Base-by-base conservation (phyloP, 306 rosid species). In the Canavalia ensiformis region DNA sequence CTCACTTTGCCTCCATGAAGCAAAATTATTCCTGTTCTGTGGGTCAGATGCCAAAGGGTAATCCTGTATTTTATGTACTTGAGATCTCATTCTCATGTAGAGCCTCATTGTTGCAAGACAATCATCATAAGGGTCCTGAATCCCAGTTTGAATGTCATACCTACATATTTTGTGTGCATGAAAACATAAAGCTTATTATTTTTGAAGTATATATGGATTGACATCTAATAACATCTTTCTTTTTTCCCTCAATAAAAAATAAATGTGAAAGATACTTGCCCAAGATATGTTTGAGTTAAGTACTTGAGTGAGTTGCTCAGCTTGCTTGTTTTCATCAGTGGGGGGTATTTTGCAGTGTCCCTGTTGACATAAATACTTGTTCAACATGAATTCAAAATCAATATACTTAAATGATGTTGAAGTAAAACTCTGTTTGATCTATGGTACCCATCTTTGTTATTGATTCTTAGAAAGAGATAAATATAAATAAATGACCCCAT, bases 301-400 rank as follows among this genome's bases (percentile, higher is more conserved):
- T 93, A 90, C 90, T 96, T 93, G 75, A 96, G 97, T 39, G 99
- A 85, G 88, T 93, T 96, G 91, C 97, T 87, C 68, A 93, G 94
- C 89, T 96, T 96, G 94, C 95, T 96, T 1, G 99, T 92, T 82
- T 96, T 96, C 97, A 93, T 89, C 82, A 96, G 80, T 75, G 99
- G 99, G 66, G 98, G 99, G 81, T 96, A 96, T 78, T 89, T 92
- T 70, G 98, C 97, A 28, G 94, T 93, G 83, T 96, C 99, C 91
- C 99, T 96, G 86, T 55, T 6, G 31, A 52, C 12, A 62, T 4
- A 12, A 57, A 44, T 31, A 68, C 66, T 68, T 62, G 34, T 52
- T 78, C 49, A 59, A 67, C 51, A 52, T 18, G 35, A 12, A 42
- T 2, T 57, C 30, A 55, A 18, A 35, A 34, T 55, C 59, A 65